Evolutionary conservation across 2,329 filamentous ascomycete species (phyloP).

Genomic region (Capronia americana): DNA sequence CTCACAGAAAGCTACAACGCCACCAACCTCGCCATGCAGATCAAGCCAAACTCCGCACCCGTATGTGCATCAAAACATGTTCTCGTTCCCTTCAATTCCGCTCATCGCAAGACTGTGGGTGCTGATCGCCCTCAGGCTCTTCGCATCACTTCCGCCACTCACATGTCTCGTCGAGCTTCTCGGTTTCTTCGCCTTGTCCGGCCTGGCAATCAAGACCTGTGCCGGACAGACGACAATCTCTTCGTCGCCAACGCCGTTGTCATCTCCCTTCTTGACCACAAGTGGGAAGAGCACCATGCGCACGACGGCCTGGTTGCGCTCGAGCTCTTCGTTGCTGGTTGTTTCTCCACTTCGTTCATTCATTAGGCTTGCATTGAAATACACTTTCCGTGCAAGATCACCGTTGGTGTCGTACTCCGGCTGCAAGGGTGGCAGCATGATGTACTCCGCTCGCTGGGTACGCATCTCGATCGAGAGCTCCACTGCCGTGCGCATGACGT

Average conservation of each 20-base stretch:
- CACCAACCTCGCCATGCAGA: slow-evolving; percentile 15
- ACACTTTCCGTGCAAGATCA: slow-evolving; percentile 83
- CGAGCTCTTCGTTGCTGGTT: slow-evolving; percentile 77
- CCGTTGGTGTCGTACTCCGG: slow-evolving; percentile 95
- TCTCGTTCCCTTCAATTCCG: slow-evolving; percentile 45
- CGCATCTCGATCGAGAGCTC: slow-evolving; percentile 96
- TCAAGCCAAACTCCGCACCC: slow-evolving; percentile 9
- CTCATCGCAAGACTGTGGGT: slow-evolving; percentile 53
- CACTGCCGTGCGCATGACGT: slow-evolving; percentile 86
- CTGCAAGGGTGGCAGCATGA: slow-evolving; percentile 94
- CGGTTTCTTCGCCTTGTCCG: slow-evolving; percentile 50
- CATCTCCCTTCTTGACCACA: slow-evolving; percentile 94
- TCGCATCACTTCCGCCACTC: slow-evolving; percentile 50
- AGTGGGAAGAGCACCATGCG: slow-evolving; percentile 94
- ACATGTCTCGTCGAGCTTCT: slow-evolving; percentile 48
- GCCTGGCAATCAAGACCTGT: slow-evolving; percentile 79
- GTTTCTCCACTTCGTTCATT: slow-evolving; percentile 81
- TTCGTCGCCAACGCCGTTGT: slow-evolving; percentile 83
- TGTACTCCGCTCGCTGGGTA: slow-evolving; percentile 93
- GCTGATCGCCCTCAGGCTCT: slow-evolving; percentile 50
- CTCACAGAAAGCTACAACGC: background rate
- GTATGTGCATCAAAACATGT: slow-evolving; percentile 27
- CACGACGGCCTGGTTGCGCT: slow-evolving; percentile 76
- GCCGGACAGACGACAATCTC: slow-evolving; percentile 96
- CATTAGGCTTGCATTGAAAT: slow-evolving; percentile 94